phyloP scores from a whole-genome alignment of 2,329 filamentous ascomycete species.

The Trichophyton simii region DNA sequence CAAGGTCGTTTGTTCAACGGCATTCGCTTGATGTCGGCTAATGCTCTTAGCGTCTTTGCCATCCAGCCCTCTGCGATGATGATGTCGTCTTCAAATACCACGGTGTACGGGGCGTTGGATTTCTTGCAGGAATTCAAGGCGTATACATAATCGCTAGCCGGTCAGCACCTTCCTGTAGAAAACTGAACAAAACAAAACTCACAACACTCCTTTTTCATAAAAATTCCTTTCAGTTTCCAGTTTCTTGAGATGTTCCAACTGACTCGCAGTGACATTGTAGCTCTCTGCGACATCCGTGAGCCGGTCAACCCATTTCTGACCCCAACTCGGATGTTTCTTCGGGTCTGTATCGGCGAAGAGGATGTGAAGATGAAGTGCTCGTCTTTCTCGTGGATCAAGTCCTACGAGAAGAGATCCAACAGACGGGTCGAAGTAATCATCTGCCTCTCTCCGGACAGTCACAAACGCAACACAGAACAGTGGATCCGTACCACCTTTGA shows the following conservation, averaged over 20 bases:
- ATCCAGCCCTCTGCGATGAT: constrained; percentile 28
- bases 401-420: constrained; percentile 18
- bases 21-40: constrained; percentile 11
- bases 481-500: constrained; percentile 7
- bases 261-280: constrained; percentile 15
- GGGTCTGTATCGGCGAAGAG: constrained; percentile 19
- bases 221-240: constrained; percentile 18
- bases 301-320: constrained; percentile 16
- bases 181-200: not conserved
- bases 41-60: constrained; percentile 19
- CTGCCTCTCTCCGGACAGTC: constrained; percentile 16
- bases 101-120: constrained; percentile 22
- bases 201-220: constrained; percentile 25
- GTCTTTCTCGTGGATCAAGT: constrained; percentile 15
- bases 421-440: constrained; percentile 19
- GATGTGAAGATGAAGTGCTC: constrained; percentile 15
- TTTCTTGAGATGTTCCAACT: constrained; percentile 16
- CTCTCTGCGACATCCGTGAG: constrained; percentile 13
- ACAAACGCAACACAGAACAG: constrained; percentile 17
- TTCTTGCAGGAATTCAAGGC: constrained; percentile 19
- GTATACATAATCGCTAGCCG: constrained; percentile 21
- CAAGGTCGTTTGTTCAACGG: constrained; percentile 10
- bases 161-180: not conserved
- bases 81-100: constrained; percentile 29
- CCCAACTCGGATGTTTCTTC: constrained; percentile 17